Evolutionary conservation across 2,329 filamentous ascomycete species (phyloP).

Genomic region (Paraphoma chrysanthemicola): DNA sequence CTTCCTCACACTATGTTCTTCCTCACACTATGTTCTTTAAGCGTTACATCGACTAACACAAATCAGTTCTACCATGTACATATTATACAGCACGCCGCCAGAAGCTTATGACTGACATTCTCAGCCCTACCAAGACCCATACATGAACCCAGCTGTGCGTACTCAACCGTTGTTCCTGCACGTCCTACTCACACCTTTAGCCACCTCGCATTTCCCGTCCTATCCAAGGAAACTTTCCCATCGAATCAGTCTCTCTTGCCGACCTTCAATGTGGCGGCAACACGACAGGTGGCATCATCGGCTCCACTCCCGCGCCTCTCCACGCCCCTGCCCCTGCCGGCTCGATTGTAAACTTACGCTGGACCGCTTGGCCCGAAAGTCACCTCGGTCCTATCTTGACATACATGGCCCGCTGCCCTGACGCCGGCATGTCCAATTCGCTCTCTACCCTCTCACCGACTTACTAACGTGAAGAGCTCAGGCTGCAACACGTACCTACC

Average conservation of each 20-base stretch:
- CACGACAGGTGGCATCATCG: conserved; percentile 52
- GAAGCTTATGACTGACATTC: not conserved
- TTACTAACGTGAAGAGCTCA: not conserved
- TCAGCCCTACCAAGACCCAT: conserved; percentile 30
- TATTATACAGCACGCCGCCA: not conserved
- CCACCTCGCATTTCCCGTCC: conserved; percentile 60
- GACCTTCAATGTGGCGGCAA: conserved; percentile 63
- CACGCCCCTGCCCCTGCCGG: conserved; percentile 51
- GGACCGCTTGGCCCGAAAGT: conserved; percentile 55
- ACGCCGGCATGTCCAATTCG: conserved; percentile 14
- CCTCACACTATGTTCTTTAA: conserved; percentile 3
- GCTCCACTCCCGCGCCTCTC: conserved; percentile 59
- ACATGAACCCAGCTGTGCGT: conserved; percentile 17
- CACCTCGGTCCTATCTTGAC: conserved; percentile 61
- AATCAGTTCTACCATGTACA: conserved; percentile 6
- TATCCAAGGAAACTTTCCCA: conserved; percentile 63
- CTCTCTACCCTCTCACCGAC: no score
- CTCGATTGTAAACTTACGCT: conserved; percentile 58
- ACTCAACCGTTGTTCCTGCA: not conserved
- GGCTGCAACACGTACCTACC: conserved; percentile 2
- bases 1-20: conserved; percentile 11
- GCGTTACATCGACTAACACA: not conserved
- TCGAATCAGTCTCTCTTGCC: conserved; percentile 57
- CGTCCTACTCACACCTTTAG: conserved; percentile 14
- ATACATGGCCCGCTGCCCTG: conserved; percentile 63